phyloP scores from a whole-genome alignment of 2,329 filamentous ascomycete genomes.

The Xylariaceae sp. region DNA sequence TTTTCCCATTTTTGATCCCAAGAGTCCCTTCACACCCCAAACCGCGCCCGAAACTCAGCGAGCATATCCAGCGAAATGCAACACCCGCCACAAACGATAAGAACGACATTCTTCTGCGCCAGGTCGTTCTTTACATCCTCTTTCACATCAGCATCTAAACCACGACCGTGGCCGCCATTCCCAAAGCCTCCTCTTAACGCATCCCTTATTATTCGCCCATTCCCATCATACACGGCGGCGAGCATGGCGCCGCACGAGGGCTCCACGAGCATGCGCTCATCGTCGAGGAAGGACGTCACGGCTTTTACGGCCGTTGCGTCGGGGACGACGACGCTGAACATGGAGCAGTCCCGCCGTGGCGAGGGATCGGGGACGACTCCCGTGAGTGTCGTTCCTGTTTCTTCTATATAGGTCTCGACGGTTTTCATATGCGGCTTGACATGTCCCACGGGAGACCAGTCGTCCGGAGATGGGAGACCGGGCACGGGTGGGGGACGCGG shows the following conservation, averaged over 20 bases:
- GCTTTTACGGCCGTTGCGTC: conserved; percentile 79
- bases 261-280: conserved; percentile 78
- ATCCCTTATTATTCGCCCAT: conserved; percentile 52
- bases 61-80: conserved; percentile 62
- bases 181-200: conserved; percentile 50
- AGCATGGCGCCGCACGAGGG: conserved; percentile 79
- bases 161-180: conserved; percentile 57
- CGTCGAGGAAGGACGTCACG: conserved; percentile 73
- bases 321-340: conserved; percentile 59
- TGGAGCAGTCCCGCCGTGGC: too few relatives aligned
- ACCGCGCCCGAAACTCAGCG: conserved; percentile 51
- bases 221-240: conserved; percentile 61
- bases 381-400: too few relatives aligned
- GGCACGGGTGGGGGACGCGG: neutral
- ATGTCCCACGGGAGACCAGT: too few relatives aligned
- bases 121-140: too few relatives aligned
- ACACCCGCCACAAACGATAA: conserved; percentile 80
- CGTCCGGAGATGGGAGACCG: too few relatives aligned
- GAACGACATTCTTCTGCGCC: conserved; percentile 67
- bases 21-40: conserved; percentile 28
- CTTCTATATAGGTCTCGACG: too few relatives aligned
- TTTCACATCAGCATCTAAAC: too few relatives aligned
- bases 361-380: too few relatives aligned
- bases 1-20: neutral
- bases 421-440: too few relatives aligned